Percentiles rank a stretch among this genome's conserved stretches.
Conservation (phyloP, 495 filamentous ascomycete species). For the Umbilicaria muhlenbergii region DNA sequence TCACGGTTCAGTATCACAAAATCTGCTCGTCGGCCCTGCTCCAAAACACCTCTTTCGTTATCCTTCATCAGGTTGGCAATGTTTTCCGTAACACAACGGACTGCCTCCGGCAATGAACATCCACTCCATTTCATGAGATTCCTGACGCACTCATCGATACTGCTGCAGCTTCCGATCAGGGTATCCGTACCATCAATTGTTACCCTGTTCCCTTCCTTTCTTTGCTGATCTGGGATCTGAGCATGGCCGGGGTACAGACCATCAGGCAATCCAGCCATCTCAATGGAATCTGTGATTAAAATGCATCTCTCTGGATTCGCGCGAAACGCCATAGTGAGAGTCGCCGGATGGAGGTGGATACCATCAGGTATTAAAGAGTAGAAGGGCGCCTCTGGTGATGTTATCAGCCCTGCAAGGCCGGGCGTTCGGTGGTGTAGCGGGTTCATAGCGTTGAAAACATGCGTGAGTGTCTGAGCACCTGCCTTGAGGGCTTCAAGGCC, state of each 20-base stretch:
- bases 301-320: slow-evolving; percentile 37
- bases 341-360: slow-evolving; percentile 45
- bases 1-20: slow-evolving; percentile 28
- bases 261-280: slow-evolving; percentile 52
- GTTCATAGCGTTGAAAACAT: slow-evolving; percentile 83
- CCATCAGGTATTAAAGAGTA: slow-evolving; percentile 49
- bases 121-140: slow-evolving; percentile 29
- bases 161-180: slow-evolving; percentile 27
- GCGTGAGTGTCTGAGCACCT: slow-evolving; percentile 73
- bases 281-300: slow-evolving; percentile 47
- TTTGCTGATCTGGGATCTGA: slow-evolving; percentile 26
- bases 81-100: slow-evolving; percentile 32
- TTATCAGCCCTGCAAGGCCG: slow-evolving; percentile 62
- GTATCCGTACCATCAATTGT: slow-evolving; percentile 28
- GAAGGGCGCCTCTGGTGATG: slow-evolving; percentile 28
- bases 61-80: slow-evolving; percentile 28
- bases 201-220: slow-evolving; percentile 23
- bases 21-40: slow-evolving; percentile 28
- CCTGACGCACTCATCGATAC: slow-evolving; percentile 25
- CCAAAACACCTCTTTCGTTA: slow-evolving; percentile 23
- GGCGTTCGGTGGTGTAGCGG: slow-evolving; percentile 75
- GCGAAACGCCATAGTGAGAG: slow-evolving; percentile 43
- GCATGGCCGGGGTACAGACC: slow-evolving; percentile 44
- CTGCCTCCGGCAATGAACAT: slow-evolving; percentile 26
- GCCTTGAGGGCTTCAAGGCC: slow-evolving; percentile 46